These are phyloP conservation scores for Geotrichum bryndzae DNA, from an alignment of 1,139 yeast species.

Conservation along the genomic window DNA sequence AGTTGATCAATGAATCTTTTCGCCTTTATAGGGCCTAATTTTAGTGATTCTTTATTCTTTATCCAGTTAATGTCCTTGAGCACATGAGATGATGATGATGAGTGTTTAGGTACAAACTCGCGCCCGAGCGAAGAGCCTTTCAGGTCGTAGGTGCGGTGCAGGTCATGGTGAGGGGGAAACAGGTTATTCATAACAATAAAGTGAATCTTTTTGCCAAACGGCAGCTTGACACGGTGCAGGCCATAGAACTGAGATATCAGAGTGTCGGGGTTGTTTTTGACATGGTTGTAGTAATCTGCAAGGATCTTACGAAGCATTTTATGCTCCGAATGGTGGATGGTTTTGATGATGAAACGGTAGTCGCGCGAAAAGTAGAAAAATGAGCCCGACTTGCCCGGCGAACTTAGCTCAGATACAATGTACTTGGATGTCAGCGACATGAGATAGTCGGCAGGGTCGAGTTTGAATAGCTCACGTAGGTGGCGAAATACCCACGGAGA, in stretches of 20 bases:
- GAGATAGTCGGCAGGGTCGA: conserved; percentile 93
- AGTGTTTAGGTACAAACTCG: conserved; percentile 22
- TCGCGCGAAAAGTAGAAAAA: conserved; percentile 93
- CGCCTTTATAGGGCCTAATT: conserved; percentile 67
- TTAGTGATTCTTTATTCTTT: conserved; percentile 53
- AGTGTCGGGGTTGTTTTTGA: conserved; percentile 78
- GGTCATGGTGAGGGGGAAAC: conserved; percentile 88
- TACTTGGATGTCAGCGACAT: conserved; percentile 89
- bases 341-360: conserved; percentile 86
- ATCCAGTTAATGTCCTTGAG: conserved; percentile 83
- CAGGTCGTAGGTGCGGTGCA: conserved; percentile 79
- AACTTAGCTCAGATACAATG: conserved; percentile 82
- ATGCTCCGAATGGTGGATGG: conserved; percentile 91
- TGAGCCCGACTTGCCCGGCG: conserved; percentile 96
- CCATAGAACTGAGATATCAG: conserved; percentile 92
- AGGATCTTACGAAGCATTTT: conserved; percentile 68
- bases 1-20: conserved; percentile 62
- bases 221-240: conserved; percentile 86
- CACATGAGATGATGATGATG: conserved; percentile 24
- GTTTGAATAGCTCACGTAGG: conserved; percentile 66
- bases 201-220: conserved; percentile 77
- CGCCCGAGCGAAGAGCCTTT: conserved; percentile 94
- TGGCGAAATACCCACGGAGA: conserved; percentile 92
- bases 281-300: conserved; percentile 72
- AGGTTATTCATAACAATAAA: conserved; percentile 94